Evolutionary conservation across 1,284 basidiomycete genomes (phyloP).

Genomic region (Rhodofomes roseus): DNA sequence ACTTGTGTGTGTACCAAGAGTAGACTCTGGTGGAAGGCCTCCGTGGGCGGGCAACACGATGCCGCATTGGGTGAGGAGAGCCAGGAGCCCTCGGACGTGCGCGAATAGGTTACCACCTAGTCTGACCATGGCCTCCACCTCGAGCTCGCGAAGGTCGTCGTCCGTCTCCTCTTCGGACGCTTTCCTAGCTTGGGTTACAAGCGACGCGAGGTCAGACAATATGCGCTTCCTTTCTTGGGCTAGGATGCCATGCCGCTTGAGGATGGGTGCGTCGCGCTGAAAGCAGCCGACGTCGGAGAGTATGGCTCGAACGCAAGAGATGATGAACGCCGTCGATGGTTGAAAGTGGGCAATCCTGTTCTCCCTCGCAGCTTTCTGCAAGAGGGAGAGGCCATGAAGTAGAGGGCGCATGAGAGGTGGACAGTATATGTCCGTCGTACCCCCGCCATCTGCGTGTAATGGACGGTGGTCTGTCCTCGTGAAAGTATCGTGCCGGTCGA

Average conservation of each 20-base stretch:
- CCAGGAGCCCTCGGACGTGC: slow-evolving; percentile 66
- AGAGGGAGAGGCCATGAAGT: slow-evolving; percentile 79
- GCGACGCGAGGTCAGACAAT: slow-evolving; percentile 75
- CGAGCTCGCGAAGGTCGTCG: slow-evolving; percentile 47
- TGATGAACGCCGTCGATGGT: slow-evolving; percentile 84
- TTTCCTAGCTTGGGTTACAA: slow-evolving; percentile 83
- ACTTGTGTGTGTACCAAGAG: slow-evolving; percentile 28
- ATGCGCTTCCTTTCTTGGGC: slow-evolving; percentile 81
- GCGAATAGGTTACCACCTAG: slow-evolving; percentile 73
- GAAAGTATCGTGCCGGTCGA: slow-evolving; percentile 27
- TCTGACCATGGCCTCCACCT: slow-evolving; percentile 71
- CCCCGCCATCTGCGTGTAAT: slow-evolving; percentile 41
- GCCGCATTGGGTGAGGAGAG: slow-evolving; percentile 77
- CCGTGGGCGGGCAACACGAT: slow-evolving; percentile 62
- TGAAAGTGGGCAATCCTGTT: slow-evolving; percentile 81
- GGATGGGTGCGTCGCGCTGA: slow-evolving; percentile 73
- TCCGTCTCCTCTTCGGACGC: slow-evolving; percentile 58
- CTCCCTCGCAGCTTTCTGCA: slow-evolving; percentile 80
- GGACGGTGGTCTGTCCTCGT: slow-evolving; percentile 40
- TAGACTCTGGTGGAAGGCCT: slow-evolving; percentile 36
- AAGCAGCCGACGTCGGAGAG: slow-evolving; percentile 85
- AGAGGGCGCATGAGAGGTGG: slow-evolving; percentile 75
- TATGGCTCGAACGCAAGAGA: slow-evolving; percentile 91
- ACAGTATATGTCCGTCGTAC: slow-evolving; percentile 54
- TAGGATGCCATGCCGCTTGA: slow-evolving; percentile 66